These are phyloP conservation scores for Apiotrichum sp. DNA, from an alignment of 1,284 basidiomycete species.

Conservation along the genomic window DNA sequence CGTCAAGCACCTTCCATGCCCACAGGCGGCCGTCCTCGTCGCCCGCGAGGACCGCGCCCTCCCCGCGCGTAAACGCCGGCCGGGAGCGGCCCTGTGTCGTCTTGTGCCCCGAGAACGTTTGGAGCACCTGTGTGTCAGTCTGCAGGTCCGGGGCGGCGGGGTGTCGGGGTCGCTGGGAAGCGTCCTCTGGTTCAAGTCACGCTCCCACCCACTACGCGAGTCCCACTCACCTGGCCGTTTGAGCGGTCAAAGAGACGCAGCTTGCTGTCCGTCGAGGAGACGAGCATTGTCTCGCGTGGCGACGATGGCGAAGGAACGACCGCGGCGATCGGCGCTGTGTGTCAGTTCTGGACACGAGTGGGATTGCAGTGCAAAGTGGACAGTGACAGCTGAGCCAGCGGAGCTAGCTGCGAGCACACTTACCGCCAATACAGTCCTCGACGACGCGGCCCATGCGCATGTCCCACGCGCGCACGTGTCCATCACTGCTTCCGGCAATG, in stretches of 20 bases:
- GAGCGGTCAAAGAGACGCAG: slow-evolving; percentile 77
- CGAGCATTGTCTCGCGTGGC: slow-evolving; percentile 71
- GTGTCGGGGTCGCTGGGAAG: too few relatives aligned
- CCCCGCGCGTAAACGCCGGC: slow-evolving; percentile 74
- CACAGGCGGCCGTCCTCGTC: slow-evolving; percentile 84
- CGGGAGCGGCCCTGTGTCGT: slow-evolving; percentile 61
- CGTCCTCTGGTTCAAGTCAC: too few relatives aligned
- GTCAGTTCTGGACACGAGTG: background rate
- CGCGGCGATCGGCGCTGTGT: slow-evolving; percentile 68
- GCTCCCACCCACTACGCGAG: background rate
- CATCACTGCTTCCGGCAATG: slow-evolving; percentile 81
- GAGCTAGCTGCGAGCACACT: slow-evolving; percentile 35
- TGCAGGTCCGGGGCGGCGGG: too few relatives aligned
- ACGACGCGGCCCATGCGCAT: slow-evolving; percentile 82
- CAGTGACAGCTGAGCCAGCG: too few relatives aligned
- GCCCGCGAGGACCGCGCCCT: slow-evolving; percentile 74
- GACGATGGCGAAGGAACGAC: slow-evolving; percentile 54
- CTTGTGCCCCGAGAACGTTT: slow-evolving; percentile 71
- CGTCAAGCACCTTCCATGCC: slow-evolving; percentile 87
- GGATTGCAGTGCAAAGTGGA: too few relatives aligned
- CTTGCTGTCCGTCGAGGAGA: slow-evolving; percentile 74
- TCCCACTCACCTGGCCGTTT: slow-evolving; percentile 57
- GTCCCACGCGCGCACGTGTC: slow-evolving; percentile 86
- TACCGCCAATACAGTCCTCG: slow-evolving; percentile 82
- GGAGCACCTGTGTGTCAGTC: slow-evolving; percentile 53